A percentile compares a stretch with the other conserved stretches of the same genome.
These are phyloP conservation scores for Boletus reticuloceps DNA, from an alignment of 768 basidiomycete genomes.

Conservation along the genomic window DNA sequence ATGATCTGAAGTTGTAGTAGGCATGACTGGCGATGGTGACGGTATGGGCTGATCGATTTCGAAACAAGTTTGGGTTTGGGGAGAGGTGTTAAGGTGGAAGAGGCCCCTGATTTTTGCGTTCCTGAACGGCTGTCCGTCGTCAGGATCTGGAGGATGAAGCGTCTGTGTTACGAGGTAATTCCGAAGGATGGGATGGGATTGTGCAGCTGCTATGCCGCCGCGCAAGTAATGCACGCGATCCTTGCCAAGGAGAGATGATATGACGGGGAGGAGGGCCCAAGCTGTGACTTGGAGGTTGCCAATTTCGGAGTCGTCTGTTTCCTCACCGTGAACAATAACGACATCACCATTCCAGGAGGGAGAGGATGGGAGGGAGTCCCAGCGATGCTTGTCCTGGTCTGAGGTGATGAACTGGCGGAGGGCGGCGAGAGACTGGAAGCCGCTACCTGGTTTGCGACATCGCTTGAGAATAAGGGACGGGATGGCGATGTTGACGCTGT, in stretches of 20 bases:
- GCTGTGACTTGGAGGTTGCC: constrained; percentile 54
- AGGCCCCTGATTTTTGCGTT: constrained; percentile 46
- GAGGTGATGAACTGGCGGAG: constrained; percentile 83
- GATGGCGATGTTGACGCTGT: constrained; percentile 82
- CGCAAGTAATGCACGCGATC: constrained; percentile 66
- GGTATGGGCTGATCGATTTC: constrained; percentile 55
- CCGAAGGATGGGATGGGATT: constrained; percentile 54
- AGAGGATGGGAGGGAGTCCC: constrained; percentile 58
- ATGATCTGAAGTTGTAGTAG: constrained; percentile 41
- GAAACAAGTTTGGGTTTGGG: constrained; percentile 50
- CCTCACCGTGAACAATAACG: constrained; percentile 74
- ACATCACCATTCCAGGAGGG: constrained; percentile 66
- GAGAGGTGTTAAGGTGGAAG: constrained; percentile 65
- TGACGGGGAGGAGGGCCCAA: constrained; percentile 68
- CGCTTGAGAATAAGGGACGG: constrained; percentile 91
- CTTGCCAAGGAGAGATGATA: constrained; percentile 54
- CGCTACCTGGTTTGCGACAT: constrained; percentile 66
- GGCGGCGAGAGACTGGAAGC: constrained; percentile 62
- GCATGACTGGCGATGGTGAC: constrained; percentile 59
- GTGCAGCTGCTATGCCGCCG: constrained; percentile 66
- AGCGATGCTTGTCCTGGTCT: constrained; percentile 64
- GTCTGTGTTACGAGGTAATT: constrained; percentile 42
- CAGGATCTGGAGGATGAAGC: constrained; percentile 13
- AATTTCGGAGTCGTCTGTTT: constrained; percentile 67
- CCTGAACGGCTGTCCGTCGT: constrained; percentile 21